Evolutionary conservation across 345 rosid genomes (phyloP).

Genomic region (Melaleuca alternifolia): DNA sequence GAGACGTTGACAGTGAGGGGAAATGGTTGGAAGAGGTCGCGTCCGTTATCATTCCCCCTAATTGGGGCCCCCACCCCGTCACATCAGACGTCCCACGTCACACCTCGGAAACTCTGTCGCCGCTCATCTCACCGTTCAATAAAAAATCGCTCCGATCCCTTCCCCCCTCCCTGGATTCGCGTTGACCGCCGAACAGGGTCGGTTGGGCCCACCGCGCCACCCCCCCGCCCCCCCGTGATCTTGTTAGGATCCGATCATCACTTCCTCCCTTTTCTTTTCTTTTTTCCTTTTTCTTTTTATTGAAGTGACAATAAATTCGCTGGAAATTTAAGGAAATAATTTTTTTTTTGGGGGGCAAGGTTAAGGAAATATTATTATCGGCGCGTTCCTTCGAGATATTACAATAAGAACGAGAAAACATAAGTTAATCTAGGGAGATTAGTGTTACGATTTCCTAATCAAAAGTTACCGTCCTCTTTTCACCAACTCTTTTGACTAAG

Average conservation of each 20-base stretch:
- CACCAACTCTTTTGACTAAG: background rate
- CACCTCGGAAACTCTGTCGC: background rate
- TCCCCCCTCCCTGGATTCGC: too few species aligned
- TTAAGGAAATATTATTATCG: background rate
- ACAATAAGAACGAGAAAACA: background rate
- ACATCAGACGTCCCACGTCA: background rate
- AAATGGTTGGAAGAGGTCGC: background rate
- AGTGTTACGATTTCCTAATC: background rate
- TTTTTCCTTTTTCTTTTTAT: too few species aligned
- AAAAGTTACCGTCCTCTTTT: background rate
- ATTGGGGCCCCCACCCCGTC: background rate
- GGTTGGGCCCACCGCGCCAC: too few species aligned
- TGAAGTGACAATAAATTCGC: too few species aligned
- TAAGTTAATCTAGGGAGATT: accelerated
- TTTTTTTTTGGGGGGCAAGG: too few species aligned
- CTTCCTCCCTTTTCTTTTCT: too few species aligned
- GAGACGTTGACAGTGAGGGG: background rate
- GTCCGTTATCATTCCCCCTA: background rate
- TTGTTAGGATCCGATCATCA: too few species aligned
- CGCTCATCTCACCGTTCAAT: background rate
- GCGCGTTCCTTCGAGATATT: background rate
- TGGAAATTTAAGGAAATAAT: too few species aligned
- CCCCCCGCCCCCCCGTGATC: too few species aligned
- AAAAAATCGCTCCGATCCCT: background rate
- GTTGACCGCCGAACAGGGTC: too few species aligned